Evolutionary conservation across 2,329 filamentous ascomycete species (phyloP).

Genomic region (Beauveria asiatica): DNA sequence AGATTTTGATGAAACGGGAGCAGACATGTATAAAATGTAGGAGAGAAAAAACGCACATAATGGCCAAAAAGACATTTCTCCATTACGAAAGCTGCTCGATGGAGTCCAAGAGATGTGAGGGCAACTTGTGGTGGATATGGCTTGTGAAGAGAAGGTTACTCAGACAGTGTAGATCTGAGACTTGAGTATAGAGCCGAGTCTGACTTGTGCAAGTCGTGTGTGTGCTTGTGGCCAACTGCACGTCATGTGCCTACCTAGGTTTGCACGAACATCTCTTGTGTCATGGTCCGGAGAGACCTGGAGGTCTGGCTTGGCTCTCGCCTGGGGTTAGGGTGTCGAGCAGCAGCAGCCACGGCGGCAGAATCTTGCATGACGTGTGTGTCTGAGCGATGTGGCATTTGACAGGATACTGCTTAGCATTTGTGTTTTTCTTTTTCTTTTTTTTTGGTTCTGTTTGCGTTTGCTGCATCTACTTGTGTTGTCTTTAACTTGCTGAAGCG

Average conservation of each 20-base stretch:
- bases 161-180: not conserved
- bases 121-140: not conserved
- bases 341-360: not conserved
- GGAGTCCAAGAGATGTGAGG: too few relatives aligned
- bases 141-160: too few relatives aligned
- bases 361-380: not conserved
- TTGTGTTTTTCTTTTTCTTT: not conserved
- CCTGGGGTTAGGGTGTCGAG: not conserved
- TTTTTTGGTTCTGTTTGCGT: not conserved
- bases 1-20: slow-evolving; percentile 5
- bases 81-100: not conserved
- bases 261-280: not conserved
- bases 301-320: not conserved
- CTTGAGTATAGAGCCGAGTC: not conserved
- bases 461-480: too few relatives aligned
- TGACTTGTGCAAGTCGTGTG: not conserved
- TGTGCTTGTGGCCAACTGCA: not conserved
- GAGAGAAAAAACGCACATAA: not conserved
- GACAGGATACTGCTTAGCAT: not conserved
- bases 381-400: not conserved
- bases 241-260: not conserved
- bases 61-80: not conserved
- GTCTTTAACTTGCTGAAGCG: too few relatives aligned
- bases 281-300: not conserved
- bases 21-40: slow-evolving; percentile 1